Evolutionary conservation across 257 asterid genomes (phyloP), one percentile per base, ranked within the genome.

Genomic region (Gentiana dahurica): DNA sequence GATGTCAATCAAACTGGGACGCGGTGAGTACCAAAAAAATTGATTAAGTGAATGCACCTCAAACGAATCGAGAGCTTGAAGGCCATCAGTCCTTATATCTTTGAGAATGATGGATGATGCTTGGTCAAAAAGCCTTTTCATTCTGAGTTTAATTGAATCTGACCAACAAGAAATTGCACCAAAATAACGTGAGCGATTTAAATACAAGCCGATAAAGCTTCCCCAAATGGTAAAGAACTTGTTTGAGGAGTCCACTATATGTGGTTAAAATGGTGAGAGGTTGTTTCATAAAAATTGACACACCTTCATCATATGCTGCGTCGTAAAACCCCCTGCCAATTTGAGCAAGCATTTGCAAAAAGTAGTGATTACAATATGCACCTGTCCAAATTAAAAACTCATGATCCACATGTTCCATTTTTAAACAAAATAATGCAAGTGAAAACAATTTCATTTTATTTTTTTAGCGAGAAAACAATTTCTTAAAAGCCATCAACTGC

Each of bases 341-440:
- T 61, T 86, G 87, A 65, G 95, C 85, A 68, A 89, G 93, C 92
- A 77, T 80, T 83, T 86, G 86, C 72, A 89, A 65, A 81, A 89
- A 89, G 81, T 86, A 86, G 63, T 86, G 95, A 50, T 89, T 89
- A 79, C 97, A 86, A 57, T 73, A 83, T 44, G 68, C 66, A 67
- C 97, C 97, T 89, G 72, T 49, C 46, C 34, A 46, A 11, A 8
- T 9, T n/a, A 53, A 8, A 36, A 51, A 2, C 24, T 35, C 8
- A 15, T 34, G 49, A 51, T 44, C 10, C 24, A 10, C 46, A 41
- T 7, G 24, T 24, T 24, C 24, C 24, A 24, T 24, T 24, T 24
- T 24, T 24, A 24, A 24, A 24, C 24, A 24, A 24, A 24, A 24
- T 24, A 24, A 24, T 24, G 24, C 24, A 24, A 24, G 24, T 24